Conservation (phyloP, 176 grass and related monocot species). For the Hordeum marinum region DNA sequence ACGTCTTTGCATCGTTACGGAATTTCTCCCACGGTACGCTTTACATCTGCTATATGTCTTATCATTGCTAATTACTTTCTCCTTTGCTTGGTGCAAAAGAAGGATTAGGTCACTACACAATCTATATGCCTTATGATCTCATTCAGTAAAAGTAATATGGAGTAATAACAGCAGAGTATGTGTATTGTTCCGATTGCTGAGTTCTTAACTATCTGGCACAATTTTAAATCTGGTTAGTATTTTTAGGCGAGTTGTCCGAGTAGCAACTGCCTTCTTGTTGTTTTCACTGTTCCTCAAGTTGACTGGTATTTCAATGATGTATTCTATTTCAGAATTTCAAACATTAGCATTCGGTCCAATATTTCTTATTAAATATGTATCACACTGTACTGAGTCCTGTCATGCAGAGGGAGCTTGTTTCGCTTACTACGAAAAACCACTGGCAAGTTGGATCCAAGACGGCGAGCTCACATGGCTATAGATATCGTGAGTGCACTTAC, state of each 20-base stretch:
- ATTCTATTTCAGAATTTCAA: background rate
- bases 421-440: slow-evolving; percentile 77
- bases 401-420: slow-evolving; percentile 85
- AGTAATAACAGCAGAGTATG: background rate
- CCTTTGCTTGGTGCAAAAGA: slow-evolving; percentile 1
- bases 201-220: background rate
- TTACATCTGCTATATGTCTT: slow-evolving; percentile 4
- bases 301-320: background rate
- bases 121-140: background rate
- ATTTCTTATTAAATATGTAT: slow-evolving; percentile 9
- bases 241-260: background rate
- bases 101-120: background rate
- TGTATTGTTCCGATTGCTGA: background rate
- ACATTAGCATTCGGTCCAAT: background rate
- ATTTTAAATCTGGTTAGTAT: background rate
- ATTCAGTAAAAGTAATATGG: background rate
- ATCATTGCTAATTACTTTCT: slow-evolving; percentile 10
- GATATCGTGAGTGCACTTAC: slow-evolving; percentile 69
- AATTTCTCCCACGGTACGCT: slow-evolving; percentile 82
- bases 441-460: slow-evolving; percentile 62
- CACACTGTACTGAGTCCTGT: slow-evolving; percentile 9
- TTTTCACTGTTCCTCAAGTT: background rate
- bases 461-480: slow-evolving; percentile 73
- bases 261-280: background rate
- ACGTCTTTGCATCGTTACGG: slow-evolving; percentile 85